Conservation (phyloP, 163 green algal genomes). For the Picocystis sp. region DNA sequence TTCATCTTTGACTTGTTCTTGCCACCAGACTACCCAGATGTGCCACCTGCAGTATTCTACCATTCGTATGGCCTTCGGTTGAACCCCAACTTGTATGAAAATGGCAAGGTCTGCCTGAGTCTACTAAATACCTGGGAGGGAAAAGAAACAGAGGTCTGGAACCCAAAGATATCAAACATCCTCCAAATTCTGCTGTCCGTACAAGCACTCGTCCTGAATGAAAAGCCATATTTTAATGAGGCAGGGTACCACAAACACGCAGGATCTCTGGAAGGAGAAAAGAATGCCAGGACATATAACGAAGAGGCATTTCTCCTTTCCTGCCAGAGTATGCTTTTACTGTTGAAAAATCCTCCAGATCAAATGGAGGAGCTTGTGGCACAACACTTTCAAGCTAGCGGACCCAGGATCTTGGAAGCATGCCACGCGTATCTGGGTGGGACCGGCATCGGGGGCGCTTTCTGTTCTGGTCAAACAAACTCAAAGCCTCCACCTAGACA, state of each 20-base stretch:
- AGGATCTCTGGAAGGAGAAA: conserved; percentile 19
- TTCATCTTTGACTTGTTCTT: conserved; percentile 40
- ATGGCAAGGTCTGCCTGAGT: conserved; percentile 73
- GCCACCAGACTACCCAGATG: conserved; percentile 18
- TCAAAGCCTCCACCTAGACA: not conserved
- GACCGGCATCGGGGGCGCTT: not conserved
- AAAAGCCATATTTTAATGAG: conserved; percentile 79
- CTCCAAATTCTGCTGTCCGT: conserved; percentile 71
- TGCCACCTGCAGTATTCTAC: conserved; percentile 25
- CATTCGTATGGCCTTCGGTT: conserved; percentile 41
- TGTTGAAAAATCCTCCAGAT: conserved; percentile 3
- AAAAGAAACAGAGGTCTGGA: conserved; percentile 18
- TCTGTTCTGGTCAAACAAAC: too few species aligned
- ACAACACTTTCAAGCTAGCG: conserved; percentile 1
- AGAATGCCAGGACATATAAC: conserved; percentile 29
- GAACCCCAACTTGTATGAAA: conserved; percentile 78
- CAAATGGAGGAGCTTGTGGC: not conserved
- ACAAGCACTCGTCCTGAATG: conserved; percentile 60
- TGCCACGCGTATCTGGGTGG: not conserved
- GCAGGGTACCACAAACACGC: conserved; percentile 38
- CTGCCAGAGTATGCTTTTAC: not conserved
- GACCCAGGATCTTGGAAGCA: not conserved
- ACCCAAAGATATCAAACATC: conserved; percentile 13
- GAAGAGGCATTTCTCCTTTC: conserved; percentile 8
- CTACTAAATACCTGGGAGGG: conserved; percentile 74